Base-by-base conservation (phyloP, 2,329 filamentous ascomycete species). In the Alternaria arbusti region DNA sequence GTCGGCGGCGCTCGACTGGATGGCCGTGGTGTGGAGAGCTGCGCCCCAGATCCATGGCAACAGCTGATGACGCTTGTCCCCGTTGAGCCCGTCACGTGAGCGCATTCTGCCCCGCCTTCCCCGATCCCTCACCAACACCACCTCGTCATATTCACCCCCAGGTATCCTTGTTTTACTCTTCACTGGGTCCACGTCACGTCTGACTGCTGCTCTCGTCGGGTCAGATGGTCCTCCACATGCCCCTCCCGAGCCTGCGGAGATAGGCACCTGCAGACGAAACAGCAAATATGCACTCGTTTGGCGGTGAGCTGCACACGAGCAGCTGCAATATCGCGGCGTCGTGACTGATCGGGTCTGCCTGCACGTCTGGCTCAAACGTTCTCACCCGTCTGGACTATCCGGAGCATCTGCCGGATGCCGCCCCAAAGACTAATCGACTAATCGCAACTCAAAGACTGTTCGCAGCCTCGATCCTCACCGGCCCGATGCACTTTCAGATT, bases 271-370 rank as follows among this genome's bases (percentile, higher is more conserved):
- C 51, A 54, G 46, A 36, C 57, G 43, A 46, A 60, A 30, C 15
- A 17, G 36, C 54, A 22, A 20, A 59, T 50, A 49, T 49, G 56
- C 51, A 56, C 51, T 44, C 20, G n/a, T 44, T 26, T n/a, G 15
- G 67, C 67, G 60, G 67, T 66, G 65, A 65, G 62, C 58, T 64
- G 64, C 60, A 66, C 65, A 61, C 63, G 61, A 64, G 51, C 66
- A 66, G 43, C 26, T 57, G 65, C 54, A 64, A 44, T 46, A 50
- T 57, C 45, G 46, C 46, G n/a, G 49, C 49, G 12, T 23, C 15
- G 28, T 22, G 28, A 32, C 28, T 22, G 49, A 36, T 15, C 17
- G 49, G 49, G 20, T 11, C 10, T 22, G 22, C 3, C 17, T 43
- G 51, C 55, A 28, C 58, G 40, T 47, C 45, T 23, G n/a, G 17